phyloP scores from a whole-genome alignment of 2,329 filamentous ascomycete genomes.

The Raffaelea albimanens region DNA sequence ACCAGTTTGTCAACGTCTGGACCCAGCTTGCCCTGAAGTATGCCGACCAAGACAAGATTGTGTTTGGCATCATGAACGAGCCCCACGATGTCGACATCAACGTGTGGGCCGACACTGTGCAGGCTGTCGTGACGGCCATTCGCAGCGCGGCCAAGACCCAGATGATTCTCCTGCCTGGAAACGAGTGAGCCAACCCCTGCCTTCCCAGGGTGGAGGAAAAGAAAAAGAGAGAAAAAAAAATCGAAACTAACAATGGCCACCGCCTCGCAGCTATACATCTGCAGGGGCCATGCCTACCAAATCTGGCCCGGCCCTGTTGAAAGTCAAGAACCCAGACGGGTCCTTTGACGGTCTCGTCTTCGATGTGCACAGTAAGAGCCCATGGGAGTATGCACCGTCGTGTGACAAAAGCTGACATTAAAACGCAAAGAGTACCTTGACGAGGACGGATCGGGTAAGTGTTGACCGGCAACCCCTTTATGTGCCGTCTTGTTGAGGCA shows the following conservation, averaged over 20 bases:
- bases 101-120: conserved; percentile 49
- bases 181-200: too few relatives aligned
- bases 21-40: conserved; percentile 48
- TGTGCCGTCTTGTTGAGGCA: too few relatives aligned
- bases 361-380: conserved; percentile 38
- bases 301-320: conserved; percentile 24
- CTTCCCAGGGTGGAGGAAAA: too few relatives aligned
- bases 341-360: conserved; percentile 42
- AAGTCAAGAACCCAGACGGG: conserved; percentile 48
- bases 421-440: too few relatives aligned
- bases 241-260: too few relatives aligned
- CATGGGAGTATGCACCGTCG: too few relatives aligned
- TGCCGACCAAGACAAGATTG: conserved; percentile 38
- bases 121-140: conserved; percentile 56
- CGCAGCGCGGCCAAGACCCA: conserved; percentile 51
- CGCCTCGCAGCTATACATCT: conserved; percentile 32
- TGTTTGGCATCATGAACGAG: conserved; percentile 62
- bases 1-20: conserved; percentile 54
- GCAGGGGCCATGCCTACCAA: conserved; percentile 21
- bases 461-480: too few relatives aligned
- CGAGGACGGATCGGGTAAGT: too few relatives aligned
- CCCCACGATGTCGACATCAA: conserved; percentile 49
- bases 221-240: too few relatives aligned
- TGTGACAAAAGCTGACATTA: too few relatives aligned
- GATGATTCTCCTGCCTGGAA: conserved; percentile 55